Conservation (phyloP, 2,329 filamentous ascomycete species). For the Xylaria sp. region DNA sequence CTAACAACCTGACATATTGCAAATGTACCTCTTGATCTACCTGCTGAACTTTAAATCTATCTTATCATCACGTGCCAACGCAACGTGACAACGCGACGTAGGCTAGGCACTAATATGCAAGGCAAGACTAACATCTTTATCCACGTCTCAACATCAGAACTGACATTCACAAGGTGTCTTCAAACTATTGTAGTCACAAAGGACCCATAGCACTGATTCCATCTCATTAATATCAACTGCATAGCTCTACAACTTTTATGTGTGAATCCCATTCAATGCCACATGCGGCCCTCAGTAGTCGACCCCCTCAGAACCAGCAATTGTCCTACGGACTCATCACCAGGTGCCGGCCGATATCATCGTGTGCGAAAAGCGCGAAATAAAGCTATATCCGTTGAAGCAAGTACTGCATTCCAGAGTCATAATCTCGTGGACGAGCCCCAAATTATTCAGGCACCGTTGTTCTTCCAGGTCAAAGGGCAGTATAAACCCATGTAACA, state of each 20-base stretch:
- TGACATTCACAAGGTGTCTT: not conserved
- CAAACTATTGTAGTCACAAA: not conserved
- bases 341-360: not conserved
- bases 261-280: not conserved
- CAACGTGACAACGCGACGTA: not conserved
- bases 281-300: not conserved
- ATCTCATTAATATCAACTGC: not conserved
- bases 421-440: not conserved
- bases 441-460: not conserved
- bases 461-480: not conserved
- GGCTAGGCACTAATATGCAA: not conserved
- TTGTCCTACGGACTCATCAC: slow-evolving; percentile 8
- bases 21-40: not conserved
- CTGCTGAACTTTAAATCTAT: not conserved
- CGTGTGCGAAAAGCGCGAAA: slow-evolving; percentile 1
- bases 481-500: not conserved
- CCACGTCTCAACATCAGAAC: not conserved
- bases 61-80: slow-evolving; percentile 15
- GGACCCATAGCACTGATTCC: not conserved
- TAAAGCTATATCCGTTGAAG: not conserved
- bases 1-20: too few relatives aligned
- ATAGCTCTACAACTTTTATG: too few relatives aligned
- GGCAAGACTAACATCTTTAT: too few relatives aligned
- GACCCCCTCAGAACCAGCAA: slow-evolving; percentile 9
- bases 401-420: not conserved